phyloP scores from a whole-genome alignment of 768 basidiomycete species.

The Suillus fuscotomentosus region DNA sequence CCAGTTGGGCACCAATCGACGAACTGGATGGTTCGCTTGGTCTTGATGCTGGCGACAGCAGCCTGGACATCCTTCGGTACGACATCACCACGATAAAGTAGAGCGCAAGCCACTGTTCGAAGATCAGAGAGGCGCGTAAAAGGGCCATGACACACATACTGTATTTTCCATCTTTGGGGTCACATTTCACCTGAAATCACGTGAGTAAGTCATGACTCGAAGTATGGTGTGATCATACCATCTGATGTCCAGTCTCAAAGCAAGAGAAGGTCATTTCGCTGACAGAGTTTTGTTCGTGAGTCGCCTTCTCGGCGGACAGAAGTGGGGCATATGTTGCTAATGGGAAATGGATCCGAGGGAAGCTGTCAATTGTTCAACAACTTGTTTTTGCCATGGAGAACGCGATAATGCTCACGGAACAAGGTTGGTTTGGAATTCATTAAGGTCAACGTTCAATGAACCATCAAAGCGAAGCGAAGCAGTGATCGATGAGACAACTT shows the following conservation, averaged over 20 bases:
- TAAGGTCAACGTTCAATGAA: constrained; percentile 94
- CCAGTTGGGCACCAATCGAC: constrained; percentile 99
- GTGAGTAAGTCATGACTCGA: constrained; percentile 1
- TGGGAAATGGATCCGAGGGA: constrained; percentile 99
- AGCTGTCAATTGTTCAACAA: constrained; percentile 41
- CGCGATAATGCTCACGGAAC: constrained; percentile 72
- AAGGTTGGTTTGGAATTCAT: constrained; percentile 98
- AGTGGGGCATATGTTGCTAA: constrained; percentile 95
- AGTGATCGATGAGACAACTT: constrained; percentile 97
- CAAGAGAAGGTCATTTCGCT: constrained; percentile 98
- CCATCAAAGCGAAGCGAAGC: constrained; percentile 97
- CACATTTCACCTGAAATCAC: constrained; percentile 65
- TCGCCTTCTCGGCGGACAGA: constrained; percentile 92
- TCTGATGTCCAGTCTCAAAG: constrained; percentile 96
- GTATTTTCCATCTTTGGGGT: constrained; percentile 98
- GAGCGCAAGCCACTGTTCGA: constrained; percentile 78
- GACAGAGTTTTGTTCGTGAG: constrained; percentile 96
- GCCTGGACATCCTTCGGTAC: constrained; percentile 95
- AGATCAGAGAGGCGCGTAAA: constrained; percentile 13
- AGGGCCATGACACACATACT: constrained; percentile 50
- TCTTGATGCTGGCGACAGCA: constrained; percentile 93
- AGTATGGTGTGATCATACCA: constrained; percentile 49
- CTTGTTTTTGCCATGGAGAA: constrained; percentile 7
- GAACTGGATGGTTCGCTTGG: constrained; percentile 96
- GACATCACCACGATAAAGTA: constrained; percentile 94